Percentiles rank a stretch among this genome's conserved stretches.
Evolutionary conservation across 75 land plant species (phyloP).

Genomic region (Adiantum capillusveneris): DNA sequence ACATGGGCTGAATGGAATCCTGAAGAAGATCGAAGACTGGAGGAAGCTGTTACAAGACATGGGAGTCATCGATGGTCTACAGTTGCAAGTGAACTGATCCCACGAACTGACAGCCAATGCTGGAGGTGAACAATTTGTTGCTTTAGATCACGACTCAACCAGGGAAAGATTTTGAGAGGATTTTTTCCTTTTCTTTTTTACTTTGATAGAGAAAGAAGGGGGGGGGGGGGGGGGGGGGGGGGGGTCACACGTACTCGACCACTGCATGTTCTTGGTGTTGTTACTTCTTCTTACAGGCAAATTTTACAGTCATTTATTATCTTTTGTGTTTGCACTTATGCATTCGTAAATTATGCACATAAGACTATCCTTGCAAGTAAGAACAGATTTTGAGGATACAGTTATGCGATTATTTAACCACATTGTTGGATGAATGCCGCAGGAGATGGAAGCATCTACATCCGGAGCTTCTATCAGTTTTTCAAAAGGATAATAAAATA

Average conservation of each 20-base stretch:
- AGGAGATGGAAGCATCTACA: constrained; percentile 81
- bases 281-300: background rate
- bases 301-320: background rate
- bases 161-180: background rate
- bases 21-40: constrained; percentile 68
- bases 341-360: too few relatives aligned
- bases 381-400: too few relatives aligned
- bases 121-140: constrained; percentile 32
- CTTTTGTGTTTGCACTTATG: too few relatives aligned
- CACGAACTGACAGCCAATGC: constrained; percentile 90
- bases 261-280: background rate
- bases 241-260: background rate
- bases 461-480: constrained; percentile 48
- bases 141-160: background rate
- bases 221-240: too few relatives aligned
- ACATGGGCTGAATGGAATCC: constrained; percentile 66
- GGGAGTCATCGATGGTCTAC: constrained; percentile 73
- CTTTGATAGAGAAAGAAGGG: too few relatives aligned
- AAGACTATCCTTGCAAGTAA: too few relatives aligned
- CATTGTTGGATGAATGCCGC: constrained; percentile 7
- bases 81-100: constrained; percentile 53
- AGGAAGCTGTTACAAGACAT: constrained; percentile 47
- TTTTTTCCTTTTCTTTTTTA: background rate
- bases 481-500: constrained; percentile 49
- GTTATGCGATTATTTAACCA: too few relatives aligned